Base-by-base conservation (phyloP, 2,329 filamentous ascomycete genomes). In the Sporothrix phasma region DNA sequence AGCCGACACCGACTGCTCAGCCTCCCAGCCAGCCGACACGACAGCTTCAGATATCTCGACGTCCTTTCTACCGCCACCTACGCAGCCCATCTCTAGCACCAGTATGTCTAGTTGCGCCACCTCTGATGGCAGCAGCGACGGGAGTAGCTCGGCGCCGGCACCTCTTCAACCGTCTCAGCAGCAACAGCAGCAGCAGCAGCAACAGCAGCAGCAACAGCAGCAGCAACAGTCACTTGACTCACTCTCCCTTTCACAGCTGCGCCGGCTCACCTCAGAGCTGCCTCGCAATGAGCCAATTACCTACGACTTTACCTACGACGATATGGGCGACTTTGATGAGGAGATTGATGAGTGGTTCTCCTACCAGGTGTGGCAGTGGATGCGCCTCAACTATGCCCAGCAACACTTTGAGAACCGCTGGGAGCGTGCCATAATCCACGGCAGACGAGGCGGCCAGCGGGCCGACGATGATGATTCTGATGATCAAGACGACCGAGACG, bases 251-350 rank as follows among this genome's bases (percentile, higher is more conserved):
- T 81, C 86, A 66, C 89, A 93, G 74, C 79, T 93, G 59, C 83
- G 85, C 68, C 85, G 84, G 68, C 83, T 92, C 62, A 87, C 92
- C 19, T 84, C 85, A 67, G 89, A 92, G 65, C 85, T 90, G 69
- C 88, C 88, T 17, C 84, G 84, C 67, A 73, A 80, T 61, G 88
- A 92, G 68, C 83, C 88, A 59, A 79, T 82, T 49, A 85, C 86
- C 11, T 99, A 99, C 78, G 92, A 94, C 66, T 99, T 96, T 73
- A 84, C 84, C 67, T 93, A 93, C 76, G 78, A 83, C 29, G 89
- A 93, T 74, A 82, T 83, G 64, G 86, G 87, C 24, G n/a, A 56
- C 31, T 56, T 56, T 39, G 51, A 56, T 6, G 51, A 56, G 19
- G 51, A 56, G 51, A 56, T 56, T 37, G 51, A 56, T n/a, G 51